Percentiles rank a stretch among this genome's conserved stretches.
Evolutionary conservation across 768 basidiomycete genomes (phyloP).

Genomic region (Coprinellus aureogranulatus): DNA sequence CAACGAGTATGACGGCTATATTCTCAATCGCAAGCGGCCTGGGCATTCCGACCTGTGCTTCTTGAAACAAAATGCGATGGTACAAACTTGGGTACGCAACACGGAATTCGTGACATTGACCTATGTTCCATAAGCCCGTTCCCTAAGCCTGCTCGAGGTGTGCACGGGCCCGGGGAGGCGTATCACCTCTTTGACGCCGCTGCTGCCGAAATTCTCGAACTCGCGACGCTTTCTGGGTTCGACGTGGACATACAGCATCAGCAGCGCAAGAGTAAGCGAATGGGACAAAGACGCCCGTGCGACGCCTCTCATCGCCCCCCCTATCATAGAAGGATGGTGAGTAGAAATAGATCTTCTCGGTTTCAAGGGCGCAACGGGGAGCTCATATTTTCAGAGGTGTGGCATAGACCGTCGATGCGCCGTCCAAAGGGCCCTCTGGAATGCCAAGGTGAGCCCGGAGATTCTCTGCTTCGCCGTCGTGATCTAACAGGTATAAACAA

Average conservation of each 20-base stretch:
- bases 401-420: no score
- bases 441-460: no score
- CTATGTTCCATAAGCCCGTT: constrained; percentile 1
- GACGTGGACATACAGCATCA: constrained; percentile 68
- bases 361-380: no score
- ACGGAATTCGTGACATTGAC: constrained; percentile 4
- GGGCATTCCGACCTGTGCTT: constrained; percentile 95
- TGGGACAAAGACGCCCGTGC: no score
- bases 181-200: constrained; percentile 90
- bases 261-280: no score
- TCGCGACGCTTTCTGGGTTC: constrained; percentile 98
- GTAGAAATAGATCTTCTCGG: no score
- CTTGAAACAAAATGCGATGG: constrained; percentile 84
- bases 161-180: constrained; percentile 82
- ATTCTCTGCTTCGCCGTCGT: no score
- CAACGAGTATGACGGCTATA: constrained; percentile 93
- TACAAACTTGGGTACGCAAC: constrained; percentile 84
- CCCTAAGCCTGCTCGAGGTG: constrained; percentile 77
- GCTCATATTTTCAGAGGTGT: no score
- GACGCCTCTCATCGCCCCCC: no score
- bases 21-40: constrained; percentile 81
- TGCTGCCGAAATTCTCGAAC: constrained; percentile 85
- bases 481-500: no score
- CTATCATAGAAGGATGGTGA: no score
- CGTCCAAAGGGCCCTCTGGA: no score